Evolutionary conservation across 2,329 filamentous ascomycete species (phyloP).

Genomic region (Colletotrichum cuscutae): DNA sequence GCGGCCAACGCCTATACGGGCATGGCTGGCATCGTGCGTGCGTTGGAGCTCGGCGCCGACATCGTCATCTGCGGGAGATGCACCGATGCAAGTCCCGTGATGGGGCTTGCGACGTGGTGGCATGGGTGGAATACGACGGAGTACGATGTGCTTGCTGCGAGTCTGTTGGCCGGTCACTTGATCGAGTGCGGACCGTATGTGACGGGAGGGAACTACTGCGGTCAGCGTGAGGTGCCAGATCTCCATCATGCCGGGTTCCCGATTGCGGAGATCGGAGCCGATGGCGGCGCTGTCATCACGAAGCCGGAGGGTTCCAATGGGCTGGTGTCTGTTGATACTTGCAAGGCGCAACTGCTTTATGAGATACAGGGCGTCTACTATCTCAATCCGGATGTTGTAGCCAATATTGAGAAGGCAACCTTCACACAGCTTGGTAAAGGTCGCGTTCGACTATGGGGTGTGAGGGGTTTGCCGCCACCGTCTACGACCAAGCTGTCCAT

Average conservation of each 20-base stretch:
- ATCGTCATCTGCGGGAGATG: slow-evolving; percentile 61
- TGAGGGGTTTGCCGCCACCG: slow-evolving; percentile 50
- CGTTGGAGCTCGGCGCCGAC: slow-evolving; percentile 53
- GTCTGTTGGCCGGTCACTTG: slow-evolving; percentile 62
- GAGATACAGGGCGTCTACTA: slow-evolving; percentile 60
- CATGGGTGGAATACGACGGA: slow-evolving; percentile 60
- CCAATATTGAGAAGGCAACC: slow-evolving; percentile 47
- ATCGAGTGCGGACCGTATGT: slow-evolving; percentile 66
- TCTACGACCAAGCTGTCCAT: slow-evolving; percentile 52
- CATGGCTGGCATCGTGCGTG: slow-evolving; percentile 56
- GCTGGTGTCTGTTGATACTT: slow-evolving; percentile 47
- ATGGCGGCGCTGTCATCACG: slow-evolving; percentile 48
- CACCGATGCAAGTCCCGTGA: slow-evolving; percentile 61
- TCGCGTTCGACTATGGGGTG: slow-evolving; percentile 49
- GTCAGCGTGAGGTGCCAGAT: slow-evolving; percentile 52
- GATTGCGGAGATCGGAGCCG: slow-evolving; percentile 49
- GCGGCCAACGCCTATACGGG: slow-evolving; percentile 64
- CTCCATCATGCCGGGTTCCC: slow-evolving; percentile 48
- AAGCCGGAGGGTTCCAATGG: slow-evolving; percentile 48
- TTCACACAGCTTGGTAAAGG: slow-evolving; percentile 48
- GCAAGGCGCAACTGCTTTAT: slow-evolving; percentile 59
- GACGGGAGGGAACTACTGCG: slow-evolving; percentile 65
- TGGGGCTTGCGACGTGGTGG: slow-evolving; percentile 67
- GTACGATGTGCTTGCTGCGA: slow-evolving; percentile 60
- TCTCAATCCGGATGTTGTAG: slow-evolving; percentile 60